Evolutionary conservation across 305 asterid species (phyloP).

Genomic region (Lippia alba): DNA sequence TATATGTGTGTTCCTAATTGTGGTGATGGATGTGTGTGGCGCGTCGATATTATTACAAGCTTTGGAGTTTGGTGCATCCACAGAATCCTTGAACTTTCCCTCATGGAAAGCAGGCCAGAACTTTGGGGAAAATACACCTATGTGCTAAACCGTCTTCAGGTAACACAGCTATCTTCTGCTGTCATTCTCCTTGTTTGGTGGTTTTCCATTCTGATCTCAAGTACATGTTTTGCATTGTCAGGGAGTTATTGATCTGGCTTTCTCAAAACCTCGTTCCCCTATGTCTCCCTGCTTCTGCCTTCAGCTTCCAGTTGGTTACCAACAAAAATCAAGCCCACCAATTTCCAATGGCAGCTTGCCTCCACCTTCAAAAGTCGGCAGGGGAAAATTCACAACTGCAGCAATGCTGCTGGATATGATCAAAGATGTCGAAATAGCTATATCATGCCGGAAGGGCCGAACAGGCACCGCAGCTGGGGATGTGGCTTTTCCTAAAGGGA

Average conservation of each 20-base stretch:
- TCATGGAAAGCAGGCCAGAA: conserved; percentile 96
- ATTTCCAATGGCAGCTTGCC: conserved; percentile 69
- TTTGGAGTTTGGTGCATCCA: conserved; percentile 99
- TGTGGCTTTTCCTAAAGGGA: conserved; percentile 96
- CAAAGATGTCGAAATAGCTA: conserved; percentile 80
- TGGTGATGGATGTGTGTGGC: conserved; percentile 95
- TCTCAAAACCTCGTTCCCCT: conserved; percentile 71
- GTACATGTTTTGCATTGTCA: conserved; percentile 35
- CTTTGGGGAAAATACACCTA: conserved; percentile 98
- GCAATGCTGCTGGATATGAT: conserved; percentile 66
- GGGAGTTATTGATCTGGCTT: conserved; percentile 92
- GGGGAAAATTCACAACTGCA: conserved; percentile 87
- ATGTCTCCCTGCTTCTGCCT: conserved; percentile 88
- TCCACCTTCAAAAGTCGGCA: conserved; percentile 68
- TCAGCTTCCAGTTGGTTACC: conserved; percentile 73
- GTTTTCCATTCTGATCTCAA: conserved; percentile 3
- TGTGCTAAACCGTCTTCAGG: conserved; percentile 97
- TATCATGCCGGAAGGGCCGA: conserved; percentile 87
- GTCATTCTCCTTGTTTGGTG: neutral
- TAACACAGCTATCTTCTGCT: conserved; percentile 25
- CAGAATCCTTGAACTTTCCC: conserved; percentile 89
- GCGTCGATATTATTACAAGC: conserved; percentile 74
- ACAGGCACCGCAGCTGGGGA: conserved; percentile 98
- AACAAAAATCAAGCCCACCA: conserved; percentile 57
- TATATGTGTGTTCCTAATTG: conserved; percentile 81